These are phyloP conservation scores for Hansenula lynferdii DNA, from an alignment of 1,139 yeast species.

Conservation along the genomic window DNA sequence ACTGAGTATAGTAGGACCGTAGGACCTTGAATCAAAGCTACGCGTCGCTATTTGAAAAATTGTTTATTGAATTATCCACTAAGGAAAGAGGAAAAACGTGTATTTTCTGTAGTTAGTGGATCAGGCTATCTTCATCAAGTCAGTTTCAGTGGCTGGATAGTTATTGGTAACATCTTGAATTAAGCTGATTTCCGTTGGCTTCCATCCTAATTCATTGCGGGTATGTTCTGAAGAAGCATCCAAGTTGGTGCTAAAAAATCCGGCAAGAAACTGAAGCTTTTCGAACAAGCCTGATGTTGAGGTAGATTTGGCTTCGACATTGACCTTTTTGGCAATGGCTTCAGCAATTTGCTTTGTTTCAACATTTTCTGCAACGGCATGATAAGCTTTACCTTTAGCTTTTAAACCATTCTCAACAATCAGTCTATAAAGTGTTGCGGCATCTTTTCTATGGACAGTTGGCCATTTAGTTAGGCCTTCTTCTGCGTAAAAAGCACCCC, in stretches of 20 bases:
- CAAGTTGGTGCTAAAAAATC: constrained; percentile 1
- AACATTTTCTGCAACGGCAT: constrained; percentile 24
- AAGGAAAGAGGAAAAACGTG: too few species aligned
- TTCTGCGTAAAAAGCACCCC: constrained; percentile 21
- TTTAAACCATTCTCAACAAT: constrained; percentile 26
- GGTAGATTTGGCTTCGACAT: constrained; percentile 14
- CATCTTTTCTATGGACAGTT: constrained; percentile 22
- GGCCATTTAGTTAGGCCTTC: constrained; percentile 29
- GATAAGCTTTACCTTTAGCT: constrained; percentile 22
- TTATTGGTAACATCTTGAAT: not conserved
- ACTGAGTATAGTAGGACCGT: too few species aligned
- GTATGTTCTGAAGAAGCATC: not conserved
- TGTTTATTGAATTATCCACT: too few species aligned
- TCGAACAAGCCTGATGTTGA: constrained; percentile 9
- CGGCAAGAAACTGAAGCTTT: constrained; percentile 9
- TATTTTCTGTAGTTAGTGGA: too few species aligned
- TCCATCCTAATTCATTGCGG: constrained; percentile 1
- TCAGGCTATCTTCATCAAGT: too few species aligned
- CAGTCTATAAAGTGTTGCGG: constrained; percentile 18
- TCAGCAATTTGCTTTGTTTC: constrained; percentile 22
- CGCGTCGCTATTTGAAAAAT: too few species aligned
- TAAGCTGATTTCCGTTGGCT: not conserved
- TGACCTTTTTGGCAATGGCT: constrained; percentile 21
- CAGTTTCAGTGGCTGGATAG: too few species aligned
- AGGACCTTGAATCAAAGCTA: too few species aligned